Evolutionary conservation across 345 rosid species (phyloP).

Genomic region (Linum trigynum): DNA sequence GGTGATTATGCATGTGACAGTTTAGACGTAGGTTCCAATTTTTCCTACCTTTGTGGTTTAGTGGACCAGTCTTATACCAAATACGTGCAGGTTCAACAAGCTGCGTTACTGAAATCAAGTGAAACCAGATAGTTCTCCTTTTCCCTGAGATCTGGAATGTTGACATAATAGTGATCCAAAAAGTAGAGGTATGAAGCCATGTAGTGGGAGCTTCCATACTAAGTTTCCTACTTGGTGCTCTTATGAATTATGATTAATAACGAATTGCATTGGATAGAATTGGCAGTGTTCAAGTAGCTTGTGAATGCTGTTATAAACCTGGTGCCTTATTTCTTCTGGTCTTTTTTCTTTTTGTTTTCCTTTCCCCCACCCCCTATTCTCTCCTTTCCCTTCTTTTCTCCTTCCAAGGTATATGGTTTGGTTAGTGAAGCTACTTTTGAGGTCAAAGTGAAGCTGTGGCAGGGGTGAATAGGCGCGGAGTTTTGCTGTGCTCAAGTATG

Average conservation of each 20-base stretch:
- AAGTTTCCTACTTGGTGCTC: conserved; percentile 8
- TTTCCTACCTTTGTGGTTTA: conserved; percentile 28
- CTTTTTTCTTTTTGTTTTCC: neutral
- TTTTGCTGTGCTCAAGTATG: neutral
- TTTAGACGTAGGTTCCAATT: conserved; percentile 22
- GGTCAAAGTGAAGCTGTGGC: neutral
- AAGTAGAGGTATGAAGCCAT: conserved; percentile 40
- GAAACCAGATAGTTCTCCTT: conserved; percentile 10
- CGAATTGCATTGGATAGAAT: neutral
- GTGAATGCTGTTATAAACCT: neutral
- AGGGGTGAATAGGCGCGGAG: neutral
- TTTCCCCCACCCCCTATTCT: neutral
- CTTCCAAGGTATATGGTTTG: conserved; percentile 1
- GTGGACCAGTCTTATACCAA: conserved; percentile 34
- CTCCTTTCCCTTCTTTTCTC: neutral
- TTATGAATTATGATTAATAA: too few relatives aligned
- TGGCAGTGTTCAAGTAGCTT: neutral
- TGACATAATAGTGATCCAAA: conserved; percentile 28
- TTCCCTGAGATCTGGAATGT: conserved; percentile 31
- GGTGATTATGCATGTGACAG: conserved; percentile 12
- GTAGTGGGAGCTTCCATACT: conserved; percentile 18
- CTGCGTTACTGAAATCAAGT: conserved; percentile 7
- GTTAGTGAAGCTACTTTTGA: conserved; percentile 4
- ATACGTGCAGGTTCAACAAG: conserved; percentile 39
- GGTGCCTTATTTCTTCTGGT: conserved; percentile 1